These are phyloP conservation scores for Tephrocybe rancida DNA, from an alignment of 768 basidiomycete species.

Conservation along the genomic window DNA sequence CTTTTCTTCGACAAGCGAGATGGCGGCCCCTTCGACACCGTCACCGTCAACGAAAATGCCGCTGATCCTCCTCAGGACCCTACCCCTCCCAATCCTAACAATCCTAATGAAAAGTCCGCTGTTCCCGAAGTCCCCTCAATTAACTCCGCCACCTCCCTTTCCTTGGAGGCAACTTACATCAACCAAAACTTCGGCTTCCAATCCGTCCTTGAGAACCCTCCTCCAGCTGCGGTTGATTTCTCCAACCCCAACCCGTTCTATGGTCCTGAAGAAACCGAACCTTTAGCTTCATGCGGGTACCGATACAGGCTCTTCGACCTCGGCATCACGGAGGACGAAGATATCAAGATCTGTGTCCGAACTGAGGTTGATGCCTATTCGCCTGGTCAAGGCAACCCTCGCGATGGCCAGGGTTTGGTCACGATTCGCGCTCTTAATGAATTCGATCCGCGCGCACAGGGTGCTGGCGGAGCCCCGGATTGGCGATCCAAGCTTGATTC, in stretches of 20 bases:
- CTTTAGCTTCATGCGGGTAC: conserved; percentile 94
- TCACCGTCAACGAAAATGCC: conserved; percentile 99
- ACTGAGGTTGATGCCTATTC: conserved; percentile 95
- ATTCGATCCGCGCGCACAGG: conserved; percentile 89
- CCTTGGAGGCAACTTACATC: conserved; percentile 97
- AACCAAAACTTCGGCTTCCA: conserved; percentile 99
- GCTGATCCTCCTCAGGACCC: conserved; percentile 91
- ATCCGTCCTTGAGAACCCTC: conserved; percentile 74
- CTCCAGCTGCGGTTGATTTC: conserved; percentile 70
- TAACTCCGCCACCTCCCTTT: conserved; percentile 91
- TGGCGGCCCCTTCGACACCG: conserved; percentile 94
- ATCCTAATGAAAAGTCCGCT: conserved; percentile 64
- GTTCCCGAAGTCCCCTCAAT: conserved; percentile 78
- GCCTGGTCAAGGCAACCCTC: conserved; percentile 60
- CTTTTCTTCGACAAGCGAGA: conserved; percentile 98
- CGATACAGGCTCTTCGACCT: conserved; percentile 96
- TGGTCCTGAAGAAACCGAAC: conserved; percentile 89
- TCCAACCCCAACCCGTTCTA: conserved; percentile 95
- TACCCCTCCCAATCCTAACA: conserved; percentile 75
- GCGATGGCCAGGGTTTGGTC: conserved; percentile 75
- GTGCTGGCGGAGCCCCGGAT: conserved; percentile 95
- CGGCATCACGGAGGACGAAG: conserved; percentile 87
- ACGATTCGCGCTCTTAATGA: conserved; percentile 97
- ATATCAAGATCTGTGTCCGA: conserved; percentile 87
- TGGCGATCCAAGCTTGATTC: conserved; percentile 98